Conservation (phyloP, 1,284 basidiomycete genomes). For the Tranzscheliella williamsii region DNA sequence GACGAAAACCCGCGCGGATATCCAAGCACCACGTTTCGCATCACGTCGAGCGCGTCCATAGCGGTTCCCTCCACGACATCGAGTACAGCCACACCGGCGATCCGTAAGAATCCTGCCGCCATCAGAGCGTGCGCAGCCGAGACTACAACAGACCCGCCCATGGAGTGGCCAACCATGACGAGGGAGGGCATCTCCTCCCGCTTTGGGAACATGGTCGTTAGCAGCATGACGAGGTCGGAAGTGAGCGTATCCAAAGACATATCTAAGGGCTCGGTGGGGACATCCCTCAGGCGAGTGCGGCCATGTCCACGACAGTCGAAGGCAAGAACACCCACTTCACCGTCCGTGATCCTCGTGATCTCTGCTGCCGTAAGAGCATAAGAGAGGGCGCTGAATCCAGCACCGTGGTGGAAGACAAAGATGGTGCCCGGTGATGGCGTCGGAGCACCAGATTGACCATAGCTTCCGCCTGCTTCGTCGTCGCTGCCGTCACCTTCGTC, state of each 20-base stretch:
- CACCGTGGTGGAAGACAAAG: conserved; percentile 91
- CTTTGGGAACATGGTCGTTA: conserved; percentile 38
- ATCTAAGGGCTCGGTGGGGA: conserved; percentile 19
- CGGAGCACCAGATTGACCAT: conserved; percentile 2
- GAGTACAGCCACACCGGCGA: conserved; percentile 82
- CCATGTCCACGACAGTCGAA: conserved; percentile 89
- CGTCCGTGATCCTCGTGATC: conserved; percentile 68
- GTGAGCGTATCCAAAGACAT: conserved; percentile 50
- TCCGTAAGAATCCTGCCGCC: conserved; percentile 29
- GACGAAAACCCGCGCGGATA: conserved; percentile 82
- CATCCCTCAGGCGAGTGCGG: conserved; percentile 5
- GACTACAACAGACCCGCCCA: conserved; percentile 59
- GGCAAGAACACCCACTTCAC: conserved; percentile 80
- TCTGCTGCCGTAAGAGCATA: conserved; percentile 87
- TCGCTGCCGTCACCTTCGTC: conserved; percentile 60
- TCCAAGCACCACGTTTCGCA: conserved; percentile 83
- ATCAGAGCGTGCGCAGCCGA: conserved; percentile 41
- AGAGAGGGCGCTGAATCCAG: conserved; percentile 83
- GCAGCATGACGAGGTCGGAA: conserved; percentile 29
- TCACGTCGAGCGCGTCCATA: conserved; percentile 83
- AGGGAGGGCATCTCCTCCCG: conserved; percentile 37
- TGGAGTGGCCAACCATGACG: conserved; percentile 60
- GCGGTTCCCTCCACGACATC: conserved; percentile 99
- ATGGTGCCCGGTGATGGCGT: conserved; percentile 70
- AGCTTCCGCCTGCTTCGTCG: conserved; percentile 51